These are phyloP conservation scores for Acidomyces sp. DNA, from an alignment of 495 filamentous ascomycete species.

Conservation along the genomic window DNA sequence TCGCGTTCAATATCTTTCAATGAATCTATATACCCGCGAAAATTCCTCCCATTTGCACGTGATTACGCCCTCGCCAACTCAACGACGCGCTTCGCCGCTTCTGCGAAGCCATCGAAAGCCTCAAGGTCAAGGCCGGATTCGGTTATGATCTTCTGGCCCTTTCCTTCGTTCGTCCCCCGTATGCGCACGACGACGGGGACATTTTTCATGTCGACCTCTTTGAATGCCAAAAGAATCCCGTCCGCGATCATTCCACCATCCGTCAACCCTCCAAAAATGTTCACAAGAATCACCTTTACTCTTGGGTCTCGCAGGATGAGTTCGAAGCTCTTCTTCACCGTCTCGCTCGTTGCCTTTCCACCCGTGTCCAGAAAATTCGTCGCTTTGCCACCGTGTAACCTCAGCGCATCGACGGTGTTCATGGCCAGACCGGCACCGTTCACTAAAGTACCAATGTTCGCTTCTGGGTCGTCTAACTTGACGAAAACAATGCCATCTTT, in stretches of 20 bases:
- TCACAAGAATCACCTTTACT: conserved; percentile 68
- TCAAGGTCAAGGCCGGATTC: conserved; percentile 60
- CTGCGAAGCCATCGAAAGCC: conserved; percentile 72
- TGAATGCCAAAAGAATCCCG: conserved; percentile 66
- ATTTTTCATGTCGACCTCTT: conserved; percentile 28
- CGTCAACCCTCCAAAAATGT: conserved; percentile 83
- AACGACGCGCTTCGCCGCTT: conserved; percentile 62
- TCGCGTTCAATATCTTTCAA: too few species aligned
- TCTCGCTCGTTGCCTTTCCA: conserved; percentile 78
- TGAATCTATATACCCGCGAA: too few species aligned
- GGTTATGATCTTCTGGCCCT: conserved; percentile 63
- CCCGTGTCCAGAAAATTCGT: conserved; percentile 80
- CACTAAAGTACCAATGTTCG: conserved; percentile 60
- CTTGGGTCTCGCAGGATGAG: conserved; percentile 57
- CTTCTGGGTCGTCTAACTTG: conserved; percentile 30
- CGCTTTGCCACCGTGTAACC: conserved; percentile 44
- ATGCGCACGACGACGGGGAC: conserved; percentile 76
- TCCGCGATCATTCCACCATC: conserved; percentile 79
- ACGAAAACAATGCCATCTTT: conserved; percentile 63
- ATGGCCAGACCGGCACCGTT: conserved; percentile 87
- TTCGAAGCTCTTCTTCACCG: conserved; percentile 63
- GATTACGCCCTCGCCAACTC: conserved; percentile 46
- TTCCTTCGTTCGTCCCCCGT: conserved; percentile 68
- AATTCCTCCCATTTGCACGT: too few species aligned
- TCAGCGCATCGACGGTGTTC: conserved; percentile 77